Conservation (phyloP, 2,329 filamentous ascomycete genomes). For the Venturia carpophila region DNA sequence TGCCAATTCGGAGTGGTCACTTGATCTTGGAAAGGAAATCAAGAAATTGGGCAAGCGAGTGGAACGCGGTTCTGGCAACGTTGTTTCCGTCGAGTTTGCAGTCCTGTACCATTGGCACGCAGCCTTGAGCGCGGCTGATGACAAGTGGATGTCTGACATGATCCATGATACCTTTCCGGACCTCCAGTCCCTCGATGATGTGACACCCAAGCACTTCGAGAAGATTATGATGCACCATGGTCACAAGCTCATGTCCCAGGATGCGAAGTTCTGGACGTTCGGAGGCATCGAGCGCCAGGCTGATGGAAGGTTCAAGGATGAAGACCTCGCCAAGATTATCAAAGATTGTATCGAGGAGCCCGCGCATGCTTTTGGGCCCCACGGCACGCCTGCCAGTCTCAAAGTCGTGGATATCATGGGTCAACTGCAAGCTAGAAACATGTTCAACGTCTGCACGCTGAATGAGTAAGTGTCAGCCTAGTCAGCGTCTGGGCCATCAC, state of each 20-base stretch:
- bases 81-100: constrained; percentile 41
- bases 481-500: too few relatives aligned
- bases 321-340: constrained; percentile 63
- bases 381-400: constrained; percentile 30
- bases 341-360: constrained; percentile 58
- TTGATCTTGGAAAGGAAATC: constrained; percentile 40
- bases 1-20: constrained; percentile 40
- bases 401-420: constrained; percentile 38
- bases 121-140: constrained; percentile 38
- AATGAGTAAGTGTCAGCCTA: constrained; percentile 34
- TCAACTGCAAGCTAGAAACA: constrained; percentile 34
- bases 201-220: constrained; percentile 37
- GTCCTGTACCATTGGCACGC: constrained; percentile 44
- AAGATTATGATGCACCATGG: constrained; percentile 35
- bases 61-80: constrained; percentile 38
- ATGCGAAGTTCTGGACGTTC: constrained; percentile 45
- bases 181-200: constrained; percentile 37
- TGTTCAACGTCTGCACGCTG: constrained; percentile 41
- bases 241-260: constrained; percentile 51
- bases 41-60: constrained; percentile 35
- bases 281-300: constrained; percentile 51
- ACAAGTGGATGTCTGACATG: constrained; percentile 39
- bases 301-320: constrained; percentile 60
- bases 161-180: constrained; percentile 31
- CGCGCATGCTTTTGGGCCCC: constrained; percentile 42